These are phyloP conservation scores for Colletotrichum phormii DNA, from an alignment of 2,329 filamentous ascomycete species.

Conservation along the genomic window DNA sequence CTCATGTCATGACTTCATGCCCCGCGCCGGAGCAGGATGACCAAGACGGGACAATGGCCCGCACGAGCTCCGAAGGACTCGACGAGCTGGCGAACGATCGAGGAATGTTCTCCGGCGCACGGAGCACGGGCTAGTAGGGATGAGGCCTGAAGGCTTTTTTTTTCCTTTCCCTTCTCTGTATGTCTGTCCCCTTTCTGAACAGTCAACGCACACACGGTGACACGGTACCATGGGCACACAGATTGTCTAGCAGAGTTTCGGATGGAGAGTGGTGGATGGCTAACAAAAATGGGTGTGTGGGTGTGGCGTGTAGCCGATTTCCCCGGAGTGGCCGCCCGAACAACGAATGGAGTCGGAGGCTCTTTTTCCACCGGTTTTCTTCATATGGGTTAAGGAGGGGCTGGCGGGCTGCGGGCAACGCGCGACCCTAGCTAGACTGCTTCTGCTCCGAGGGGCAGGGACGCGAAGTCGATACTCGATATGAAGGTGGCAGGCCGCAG, in stretches of 20 bases:
- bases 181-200: neutral
- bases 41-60: constrained; percentile 31
- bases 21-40: constrained; percentile 31
- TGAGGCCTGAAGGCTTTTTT: constrained; percentile 18
- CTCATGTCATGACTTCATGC: constrained; percentile 35
- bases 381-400: neutral
- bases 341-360: neutral
- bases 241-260: neutral
- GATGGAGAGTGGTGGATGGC: neutral
- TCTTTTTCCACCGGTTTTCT: neutral
- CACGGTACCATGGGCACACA: neutral
- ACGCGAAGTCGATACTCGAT: neutral
- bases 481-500: neutral
- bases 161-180: neutral
- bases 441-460: neutral
- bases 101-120: constrained; percentile 36
- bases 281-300: neutral
- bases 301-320: neutral
- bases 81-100: constrained; percentile 24
- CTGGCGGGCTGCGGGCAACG: neutral
- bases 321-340: neutral
- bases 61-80: constrained; percentile 28
- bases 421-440: neutral
- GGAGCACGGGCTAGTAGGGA: constrained; percentile 35
- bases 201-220: neutral